phyloP scores from a whole-genome alignment of 176 grass and related monocot genomes.

The Cymbopogon citratus region DNA sequence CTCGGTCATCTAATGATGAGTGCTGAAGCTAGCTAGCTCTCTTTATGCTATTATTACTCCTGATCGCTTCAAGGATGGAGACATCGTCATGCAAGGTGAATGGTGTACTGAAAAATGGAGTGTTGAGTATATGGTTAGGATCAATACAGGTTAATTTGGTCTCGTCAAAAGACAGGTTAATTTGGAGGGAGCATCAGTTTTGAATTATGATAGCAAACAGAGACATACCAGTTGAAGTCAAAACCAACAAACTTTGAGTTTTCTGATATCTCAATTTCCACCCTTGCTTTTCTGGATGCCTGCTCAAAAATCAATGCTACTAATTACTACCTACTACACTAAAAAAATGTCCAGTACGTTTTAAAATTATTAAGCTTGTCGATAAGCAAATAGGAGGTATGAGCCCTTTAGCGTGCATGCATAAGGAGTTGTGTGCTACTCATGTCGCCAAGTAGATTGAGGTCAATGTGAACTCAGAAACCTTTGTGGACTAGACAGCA shows the following conservation, averaged over 20 bases:
- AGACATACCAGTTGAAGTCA: conserved; percentile 70
- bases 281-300: conserved; percentile 62
- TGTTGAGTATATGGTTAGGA: conserved; percentile 15
- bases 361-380: background rate
- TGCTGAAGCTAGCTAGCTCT: conserved; percentile 17
- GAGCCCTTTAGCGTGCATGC: background rate
- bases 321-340: conserved; percentile 1
- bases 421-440: background rate
- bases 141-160: background rate
- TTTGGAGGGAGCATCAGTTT: background rate
- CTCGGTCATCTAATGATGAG: conserved; percentile 11
- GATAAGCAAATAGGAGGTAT: background rate
- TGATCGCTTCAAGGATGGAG: conserved; percentile 65
- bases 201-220: background rate
- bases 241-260: conserved; percentile 66
- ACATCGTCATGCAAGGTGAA: conserved; percentile 84
- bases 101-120: conserved; percentile 55
- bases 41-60: conserved; percentile 23
- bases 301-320: conserved; percentile 39
- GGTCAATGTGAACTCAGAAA: background rate
- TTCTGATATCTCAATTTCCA: conserved; percentile 89
- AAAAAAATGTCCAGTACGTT: background rate
- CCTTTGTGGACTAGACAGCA: background rate
- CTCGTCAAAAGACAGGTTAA: no score
- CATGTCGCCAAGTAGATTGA: background rate